These are phyloP conservation scores for Pedinophyceae sp. DNA, from an alignment of 139 green algal genomes.

Conservation along the genomic window DNA sequence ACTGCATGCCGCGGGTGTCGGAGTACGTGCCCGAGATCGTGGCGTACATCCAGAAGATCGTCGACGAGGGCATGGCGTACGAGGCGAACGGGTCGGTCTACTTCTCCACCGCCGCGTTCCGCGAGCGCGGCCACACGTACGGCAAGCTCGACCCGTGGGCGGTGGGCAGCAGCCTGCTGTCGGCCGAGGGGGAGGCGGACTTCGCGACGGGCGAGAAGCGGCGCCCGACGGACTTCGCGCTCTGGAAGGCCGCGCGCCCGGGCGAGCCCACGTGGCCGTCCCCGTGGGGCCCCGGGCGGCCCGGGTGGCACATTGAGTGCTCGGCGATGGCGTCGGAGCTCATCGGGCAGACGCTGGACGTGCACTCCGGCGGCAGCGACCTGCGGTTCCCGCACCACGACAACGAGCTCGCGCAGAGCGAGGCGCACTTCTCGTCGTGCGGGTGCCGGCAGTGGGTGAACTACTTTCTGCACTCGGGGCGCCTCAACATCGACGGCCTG, in stretches of 20 bases:
- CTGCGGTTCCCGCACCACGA: slow-evolving; percentile 96
- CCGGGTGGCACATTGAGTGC: slow-evolving; percentile 99
- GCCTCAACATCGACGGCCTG: slow-evolving; percentile 89
- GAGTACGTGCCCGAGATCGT: slow-evolving; percentile 84
- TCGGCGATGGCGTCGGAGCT: slow-evolving; percentile 82
- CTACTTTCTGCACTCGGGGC: slow-evolving; percentile 93
- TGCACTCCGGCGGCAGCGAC: slow-evolving; percentile 79
- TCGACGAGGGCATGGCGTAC: slow-evolving; percentile 81
- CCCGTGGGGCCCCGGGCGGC: slow-evolving; percentile 73
- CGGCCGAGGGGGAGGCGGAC: slow-evolving; percentile 50
- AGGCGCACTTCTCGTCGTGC: neutral
- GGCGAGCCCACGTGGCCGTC: slow-evolving; percentile 86
- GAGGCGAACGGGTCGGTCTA: slow-evolving; percentile 72
- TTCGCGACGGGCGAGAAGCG: slow-evolving; percentile 72
- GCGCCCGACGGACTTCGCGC: slow-evolving; percentile 74
- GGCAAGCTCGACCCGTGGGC: slow-evolving; percentile 78
- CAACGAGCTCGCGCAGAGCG: slow-evolving; percentile 80
- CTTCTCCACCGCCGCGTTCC: slow-evolving; percentile 84
- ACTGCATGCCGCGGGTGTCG: slow-evolving; percentile 79
- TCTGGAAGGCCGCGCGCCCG: slow-evolving; percentile 90
- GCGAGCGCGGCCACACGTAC: slow-evolving; percentile 56
- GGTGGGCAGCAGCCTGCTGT: slow-evolving; percentile 43
- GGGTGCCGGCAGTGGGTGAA: slow-evolving; percentile 85
- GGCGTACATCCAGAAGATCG: slow-evolving; percentile 57
- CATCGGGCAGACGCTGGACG: slow-evolving; percentile 73